Percentiles rank a stretch among this genome's conserved stretches.
These are phyloP conservation scores for Ogataea pignaliae DNA, from an alignment of 805 yeast species.

Conservation along the genomic window DNA sequence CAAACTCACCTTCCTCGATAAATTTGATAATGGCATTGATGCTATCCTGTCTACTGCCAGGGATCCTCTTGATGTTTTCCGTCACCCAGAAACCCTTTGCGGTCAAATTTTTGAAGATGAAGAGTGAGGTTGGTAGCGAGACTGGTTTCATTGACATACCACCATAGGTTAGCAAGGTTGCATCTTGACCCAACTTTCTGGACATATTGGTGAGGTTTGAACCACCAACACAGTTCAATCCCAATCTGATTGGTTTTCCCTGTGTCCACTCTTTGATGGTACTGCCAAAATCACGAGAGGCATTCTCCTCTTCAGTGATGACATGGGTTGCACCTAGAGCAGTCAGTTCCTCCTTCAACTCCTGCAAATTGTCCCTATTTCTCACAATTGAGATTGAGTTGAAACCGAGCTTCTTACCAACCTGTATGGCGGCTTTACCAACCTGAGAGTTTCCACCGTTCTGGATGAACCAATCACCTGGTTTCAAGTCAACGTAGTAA, in stretches of 20 bases:
- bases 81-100: constrained; percentile 95
- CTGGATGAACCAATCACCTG: constrained; percentile 90
- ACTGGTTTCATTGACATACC: constrained; percentile 98
- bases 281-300: constrained; percentile 59
- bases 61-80: constrained; percentile 53
- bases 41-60: constrained; percentile 54
- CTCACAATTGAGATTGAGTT: constrained; percentile 87
- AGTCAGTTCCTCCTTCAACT: constrained; percentile 46
- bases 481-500: constrained; percentile 53
- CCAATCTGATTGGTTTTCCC: constrained; percentile 61
- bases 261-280: constrained; percentile 52
- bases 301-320: constrained; percentile 82
- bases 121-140: constrained; percentile 79
- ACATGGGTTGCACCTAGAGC: constrained; percentile 82
- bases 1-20: constrained; percentile 53
- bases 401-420: constrained; percentile 71
- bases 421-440: constrained; percentile 85
- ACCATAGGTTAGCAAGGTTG: constrained; percentile 86
- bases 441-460: constrained; percentile 97
- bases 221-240: constrained; percentile 93
- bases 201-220: constrained; percentile 76
- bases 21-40: constrained; percentile 51
- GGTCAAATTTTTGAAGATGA: constrained; percentile 83
- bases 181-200: constrained; percentile 71
- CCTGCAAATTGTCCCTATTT: constrained; percentile 75